These are phyloP conservation scores for Eutrema yunnanense DNA, from an alignment of 345 rosid species.

Conservation along the genomic window DNA sequence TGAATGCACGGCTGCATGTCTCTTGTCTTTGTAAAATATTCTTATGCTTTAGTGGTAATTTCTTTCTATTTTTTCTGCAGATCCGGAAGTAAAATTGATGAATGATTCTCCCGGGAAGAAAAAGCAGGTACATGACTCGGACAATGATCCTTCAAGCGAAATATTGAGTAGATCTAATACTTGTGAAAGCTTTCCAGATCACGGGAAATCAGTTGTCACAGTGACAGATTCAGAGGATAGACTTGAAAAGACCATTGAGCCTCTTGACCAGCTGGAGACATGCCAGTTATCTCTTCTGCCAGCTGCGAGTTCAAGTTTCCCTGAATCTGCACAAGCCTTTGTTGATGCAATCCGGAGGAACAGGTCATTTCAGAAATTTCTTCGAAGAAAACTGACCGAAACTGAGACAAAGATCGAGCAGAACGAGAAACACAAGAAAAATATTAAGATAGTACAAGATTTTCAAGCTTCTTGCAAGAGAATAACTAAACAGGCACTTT, in stretches of 20 bases:
- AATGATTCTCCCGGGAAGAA: conserved; percentile 30
- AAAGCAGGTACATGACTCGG: conserved; percentile 33
- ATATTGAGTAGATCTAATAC: conserved; percentile 30
- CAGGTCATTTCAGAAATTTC: conserved; percentile 70
- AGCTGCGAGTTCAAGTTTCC: conserved; percentile 43
- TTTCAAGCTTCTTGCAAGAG: conserved; percentile 70
- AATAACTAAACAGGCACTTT: conserved; percentile 53
- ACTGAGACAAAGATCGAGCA: conserved; percentile 79
- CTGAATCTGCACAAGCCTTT: conserved; percentile 60
- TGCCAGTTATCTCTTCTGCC: conserved; percentile 27
- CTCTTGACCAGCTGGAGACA: conserved; percentile 31
- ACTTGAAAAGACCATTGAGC: conserved; percentile 29
- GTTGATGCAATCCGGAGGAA: conserved; percentile 77
- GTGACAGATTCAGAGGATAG: conserved; percentile 31
- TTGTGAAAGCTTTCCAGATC: conserved; percentile 41
- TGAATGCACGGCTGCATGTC: neutral
- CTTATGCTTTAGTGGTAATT: conserved; percentile 10
- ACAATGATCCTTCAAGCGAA: conserved; percentile 29
- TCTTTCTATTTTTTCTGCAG: conserved; percentile 22
- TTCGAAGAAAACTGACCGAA: conserved; percentile 54
- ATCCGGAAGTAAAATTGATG: conserved; percentile 11
- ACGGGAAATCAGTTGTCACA: conserved; percentile 24
- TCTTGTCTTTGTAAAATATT: neutral
- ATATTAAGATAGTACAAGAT: conserved; percentile 61
- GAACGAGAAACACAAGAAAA: conserved; percentile 67